A percentile compares a stretch with the other conserved stretches of the same genome.
These are phyloP conservation scores for Termitomyces sp. DNA, from an alignment of 768 basidiomycete species.

Conservation along the genomic window DNA sequence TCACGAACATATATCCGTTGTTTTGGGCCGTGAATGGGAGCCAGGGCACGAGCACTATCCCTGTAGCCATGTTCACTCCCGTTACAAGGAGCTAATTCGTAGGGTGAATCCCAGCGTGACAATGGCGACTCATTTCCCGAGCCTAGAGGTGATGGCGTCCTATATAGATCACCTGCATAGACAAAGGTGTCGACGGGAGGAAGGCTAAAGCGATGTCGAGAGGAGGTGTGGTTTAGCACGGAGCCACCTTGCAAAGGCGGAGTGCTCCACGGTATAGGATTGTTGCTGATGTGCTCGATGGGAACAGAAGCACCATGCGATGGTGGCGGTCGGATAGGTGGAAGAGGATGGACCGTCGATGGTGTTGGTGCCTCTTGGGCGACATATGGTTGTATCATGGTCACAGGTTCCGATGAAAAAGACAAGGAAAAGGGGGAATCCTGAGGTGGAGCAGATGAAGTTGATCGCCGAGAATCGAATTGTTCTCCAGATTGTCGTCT, in stretches of 20 bases:
- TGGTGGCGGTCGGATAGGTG: neutral
- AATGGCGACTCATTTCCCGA: neutral
- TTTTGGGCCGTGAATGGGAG: conserved; percentile 53
- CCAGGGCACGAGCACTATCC: conserved; percentile 47
- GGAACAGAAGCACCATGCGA: neutral
- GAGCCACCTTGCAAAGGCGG: neutral
- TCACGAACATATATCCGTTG: conserved; percentile 56
- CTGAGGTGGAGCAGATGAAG: neutral
- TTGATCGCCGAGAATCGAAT: neutral
- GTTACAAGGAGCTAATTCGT: conserved; percentile 7
- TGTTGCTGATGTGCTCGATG: neutral
- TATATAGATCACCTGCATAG: neutral
- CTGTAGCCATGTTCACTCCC: conserved; percentile 16
- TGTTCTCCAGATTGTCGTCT: conserved; percentile 44
- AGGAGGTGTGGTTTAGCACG: neutral
- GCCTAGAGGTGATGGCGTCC: neutral
- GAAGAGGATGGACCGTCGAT: neutral
- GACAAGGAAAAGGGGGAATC: conserved; percentile 8
- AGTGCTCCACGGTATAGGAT: neutral
- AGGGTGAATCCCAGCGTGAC: conserved; percentile 5
- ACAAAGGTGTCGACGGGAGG: conserved; percentile 9
- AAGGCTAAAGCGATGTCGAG: conserved; percentile 2
- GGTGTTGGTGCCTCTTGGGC: neutral
- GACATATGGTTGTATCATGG: conserved; percentile 40
- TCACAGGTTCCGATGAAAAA: conserved; percentile 27